Evolutionary conservation across 805 yeast genomes (phyloP), one percentile per base, ranked within the genome.

Genomic region (Metschnikowia hibisci): DNA sequence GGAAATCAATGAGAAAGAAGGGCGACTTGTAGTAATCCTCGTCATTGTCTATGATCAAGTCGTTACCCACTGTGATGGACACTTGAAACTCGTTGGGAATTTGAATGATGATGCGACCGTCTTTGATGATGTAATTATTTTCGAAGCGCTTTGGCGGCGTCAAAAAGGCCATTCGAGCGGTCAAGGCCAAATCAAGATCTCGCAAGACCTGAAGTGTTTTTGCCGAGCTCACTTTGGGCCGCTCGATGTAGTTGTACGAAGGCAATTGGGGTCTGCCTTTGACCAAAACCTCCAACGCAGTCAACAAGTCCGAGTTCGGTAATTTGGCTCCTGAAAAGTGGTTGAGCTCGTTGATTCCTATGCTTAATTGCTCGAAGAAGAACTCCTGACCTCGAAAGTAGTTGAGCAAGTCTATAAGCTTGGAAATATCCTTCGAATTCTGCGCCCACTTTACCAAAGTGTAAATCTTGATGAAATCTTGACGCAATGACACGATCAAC

Each of bases 361-460:
- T 76, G 14, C 84, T 77, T 66, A 81, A 52, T 45, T 65, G 64
- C 18, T 69, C 84, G 55, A 74, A 90, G 58, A 74, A 76, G 57
- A 76, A 80, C 56, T 87, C 86, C 55, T 88, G 95, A 38, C 81
- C 81, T 48, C 93, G 72, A 32, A 93, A 73, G 93, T 95, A 93
- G 49, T 86, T 84, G 46, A 95, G 78, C 15, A 91, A 71, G 65
- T 93, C 98, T 43, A 93, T 89, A 48, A 90, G 71, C 41, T 74
- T 75, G 34, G 83, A 80, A 46, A 91, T 81, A 40, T 84, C 87
- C 36, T 78, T 73, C 4, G 90, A 74, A 27, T 80, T 82, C 10
- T 78, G 76, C 3, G 89, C 78, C 99, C 99, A 93, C 63, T 91
- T 90, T 41, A 84, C 78, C 31, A 93, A 65, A 2, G 95, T 96